phyloP scores from a whole-genome alignment of 352 stramenopile species.

The Globisporangium apiculatum region DNA sequence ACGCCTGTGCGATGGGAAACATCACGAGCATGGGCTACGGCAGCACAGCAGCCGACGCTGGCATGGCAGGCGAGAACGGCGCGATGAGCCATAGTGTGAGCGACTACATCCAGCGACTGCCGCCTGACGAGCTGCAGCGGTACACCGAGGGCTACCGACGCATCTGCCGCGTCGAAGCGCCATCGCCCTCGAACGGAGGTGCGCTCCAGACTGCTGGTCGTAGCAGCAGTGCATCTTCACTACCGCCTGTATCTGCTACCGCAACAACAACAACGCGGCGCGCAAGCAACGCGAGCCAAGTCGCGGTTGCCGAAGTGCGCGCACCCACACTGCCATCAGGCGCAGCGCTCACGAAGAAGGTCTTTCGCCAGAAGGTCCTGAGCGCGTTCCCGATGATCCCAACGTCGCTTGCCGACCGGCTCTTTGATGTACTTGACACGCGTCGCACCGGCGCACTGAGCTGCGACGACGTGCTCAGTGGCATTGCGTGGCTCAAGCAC shows the following conservation, averaged over 20 bases:
- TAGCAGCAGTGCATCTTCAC: conserved; percentile 12
- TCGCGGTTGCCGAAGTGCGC: not conserved
- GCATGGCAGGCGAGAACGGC: conserved; percentile 11
- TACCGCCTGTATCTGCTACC: not conserved
- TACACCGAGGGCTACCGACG: conserved; percentile 69
- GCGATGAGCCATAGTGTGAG: not conserved
- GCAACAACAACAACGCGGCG: conserved; percentile 4
- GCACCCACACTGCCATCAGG: not conserved
- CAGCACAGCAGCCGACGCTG: conserved; percentile 2
- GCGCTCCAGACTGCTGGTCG: conserved; percentile 12
- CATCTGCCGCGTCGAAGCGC: conserved; percentile 48
- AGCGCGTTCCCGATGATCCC: conserved; percentile 74
- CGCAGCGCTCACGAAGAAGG: conserved; percentile 45
- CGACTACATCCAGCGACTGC: conserved; percentile 54
- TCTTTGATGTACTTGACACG: conserved; percentile 81
- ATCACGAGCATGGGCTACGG: conserved; percentile 49
- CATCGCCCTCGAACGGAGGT: conserved; percentile 4
- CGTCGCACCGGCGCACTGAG: conserved; percentile 60
- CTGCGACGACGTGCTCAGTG: conserved; percentile 53
- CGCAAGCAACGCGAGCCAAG: conserved; percentile 3
- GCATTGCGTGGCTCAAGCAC: conserved; percentile 70
- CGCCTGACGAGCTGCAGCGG: conserved; percentile 46
- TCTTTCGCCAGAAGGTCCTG: conserved; percentile 78
- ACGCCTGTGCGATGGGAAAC: conserved; percentile 44
- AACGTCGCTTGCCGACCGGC: conserved; percentile 68